Percentiles rank a stretch among this genome's conserved stretches.
phyloP scores from a whole-genome alignment of 1,284 basidiomycete genomes.

The Sporisorium exsertum region DNA sequence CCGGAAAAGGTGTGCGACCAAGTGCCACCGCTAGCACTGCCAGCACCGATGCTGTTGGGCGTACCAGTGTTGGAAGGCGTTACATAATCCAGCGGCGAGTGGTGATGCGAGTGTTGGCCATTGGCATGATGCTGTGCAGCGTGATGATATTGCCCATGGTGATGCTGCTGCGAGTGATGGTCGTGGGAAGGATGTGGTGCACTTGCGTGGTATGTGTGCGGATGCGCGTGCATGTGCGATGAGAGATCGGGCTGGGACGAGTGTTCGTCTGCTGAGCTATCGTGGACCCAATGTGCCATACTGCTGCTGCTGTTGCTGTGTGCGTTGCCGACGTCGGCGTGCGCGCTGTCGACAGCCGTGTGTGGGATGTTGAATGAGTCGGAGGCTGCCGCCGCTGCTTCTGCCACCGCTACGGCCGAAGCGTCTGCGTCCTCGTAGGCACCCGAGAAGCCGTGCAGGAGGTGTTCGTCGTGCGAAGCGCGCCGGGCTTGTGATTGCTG shows the following conservation, averaged over 20 bases:
- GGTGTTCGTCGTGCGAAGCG: slow-evolving; percentile 10
- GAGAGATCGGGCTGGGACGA: slow-evolving; percentile 36
- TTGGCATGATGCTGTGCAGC: slow-evolving; percentile 4
- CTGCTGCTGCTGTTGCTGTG: slow-evolving; percentile 8
- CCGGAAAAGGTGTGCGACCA: slow-evolving; percentile 43
- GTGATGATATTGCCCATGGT: slow-evolving; percentile 16
- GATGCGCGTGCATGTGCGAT: slow-evolving; percentile 19
- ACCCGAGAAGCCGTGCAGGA: slow-evolving; percentile 13
- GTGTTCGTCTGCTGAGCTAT: slow-evolving; percentile 32
- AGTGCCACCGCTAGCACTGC: slow-evolving; percentile 27
- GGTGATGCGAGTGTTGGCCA: slow-evolving; percentile 41
- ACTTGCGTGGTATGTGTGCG: slow-evolving; percentile 19
- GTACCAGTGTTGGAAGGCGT: slow-evolving; percentile 30
- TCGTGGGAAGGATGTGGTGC: slow-evolving; percentile 20
- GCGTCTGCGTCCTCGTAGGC: slow-evolving; percentile 23
- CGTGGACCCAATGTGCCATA: slow-evolving; percentile 48
- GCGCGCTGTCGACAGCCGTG: slow-evolving; percentile 12
- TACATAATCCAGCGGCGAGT: slow-evolving; percentile 42
- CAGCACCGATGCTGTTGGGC: slow-evolving; percentile 39
- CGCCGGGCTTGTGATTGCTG: slow-evolving; percentile 3
- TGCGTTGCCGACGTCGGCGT: too few relatives aligned
- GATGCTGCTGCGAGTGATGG: slow-evolving; percentile 14
- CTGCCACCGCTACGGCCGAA: neutral
- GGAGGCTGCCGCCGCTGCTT: slow-evolving; percentile 5
- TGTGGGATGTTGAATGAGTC: slow-evolving; percentile 39